Base-by-base conservation (phyloP, 2,329 filamentous ascomycete genomes). In the Fusarium beomiforme region DNA sequence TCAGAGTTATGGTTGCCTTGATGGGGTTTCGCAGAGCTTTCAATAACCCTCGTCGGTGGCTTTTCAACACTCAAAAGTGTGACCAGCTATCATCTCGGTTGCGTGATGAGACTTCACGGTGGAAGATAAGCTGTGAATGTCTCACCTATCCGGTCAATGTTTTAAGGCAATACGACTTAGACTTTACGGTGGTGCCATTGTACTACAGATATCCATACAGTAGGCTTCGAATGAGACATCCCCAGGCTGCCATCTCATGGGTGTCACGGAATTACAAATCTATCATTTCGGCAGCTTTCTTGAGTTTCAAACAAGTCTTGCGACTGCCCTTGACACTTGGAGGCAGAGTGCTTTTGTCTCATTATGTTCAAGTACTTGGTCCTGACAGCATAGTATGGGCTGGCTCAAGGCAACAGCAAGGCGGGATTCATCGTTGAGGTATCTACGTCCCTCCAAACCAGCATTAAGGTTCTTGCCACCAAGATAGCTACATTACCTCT, bases 171-270 rank as follows among this genome's bases (percentile, higher is more conserved):
- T 21, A 56, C 42, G 49, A 26, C 19, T 31, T 49, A 26, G 17
- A 39, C 46, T 66, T 67, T 39, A 70, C 56, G 36, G 31, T 42
- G 12, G 37, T 34, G 16, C 46, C 36, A 14, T 36, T 24, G n/a
- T 19, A 17, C 13, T 9, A n/a, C 19, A 7, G 8, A 24, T 4
- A 6, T 34, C 33, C 16, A 16, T 34, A 16, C 16, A 17, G 31
- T 29, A 37, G 29, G 29, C 24, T 54, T 16, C 9, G 31, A 33
- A 19, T 41, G 21, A 68, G 33, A 53, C 42, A 42, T 23, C 36
- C 37, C 29, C 13, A 54, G 54, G 61, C 55, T 47, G 37, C 44
- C 42, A 29, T 24, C 16, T 8, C 23, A 14, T 16, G 47, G 21
- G 13, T 13, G 16, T 29, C 4, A 29, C 19, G 33, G n/a, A 29